Percentiles rank a stretch among this genome's conserved stretches.
phyloP scores from a whole-genome alignment of 306 rosid species.

The Nissolia schottii region DNA sequence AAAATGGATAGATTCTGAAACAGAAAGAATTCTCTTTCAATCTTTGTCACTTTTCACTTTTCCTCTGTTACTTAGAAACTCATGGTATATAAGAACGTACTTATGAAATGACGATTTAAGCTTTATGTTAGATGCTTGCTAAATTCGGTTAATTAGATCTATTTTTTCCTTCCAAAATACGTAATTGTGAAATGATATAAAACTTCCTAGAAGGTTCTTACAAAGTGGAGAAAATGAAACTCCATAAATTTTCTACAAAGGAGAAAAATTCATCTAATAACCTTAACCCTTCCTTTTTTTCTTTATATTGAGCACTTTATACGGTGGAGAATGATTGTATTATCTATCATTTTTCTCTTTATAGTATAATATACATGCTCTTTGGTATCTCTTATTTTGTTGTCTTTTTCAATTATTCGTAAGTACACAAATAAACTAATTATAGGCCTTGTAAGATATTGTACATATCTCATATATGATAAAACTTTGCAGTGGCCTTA shows the following conservation, averaged over 20 bases:
- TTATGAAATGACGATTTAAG: not conserved
- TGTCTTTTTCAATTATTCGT: not conserved
- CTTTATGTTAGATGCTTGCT: not conserved
- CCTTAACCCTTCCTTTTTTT: not conserved
- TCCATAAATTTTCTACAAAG: not conserved
- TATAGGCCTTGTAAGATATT: no score
- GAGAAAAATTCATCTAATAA: not conserved
- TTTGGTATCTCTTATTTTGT: not conserved
- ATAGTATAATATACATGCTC: not conserved
- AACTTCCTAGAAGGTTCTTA: not conserved
- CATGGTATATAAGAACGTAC: not conserved
- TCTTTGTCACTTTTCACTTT: not conserved
- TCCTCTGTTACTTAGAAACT: not conserved
- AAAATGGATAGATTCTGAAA: not conserved
- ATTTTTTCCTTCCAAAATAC: not conserved
- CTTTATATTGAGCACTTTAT: not conserved
- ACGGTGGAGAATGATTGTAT: not conserved
- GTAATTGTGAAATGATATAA: not conserved
- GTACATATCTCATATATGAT: no score
- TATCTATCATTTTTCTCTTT: not conserved
- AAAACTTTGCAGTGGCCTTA: no score
- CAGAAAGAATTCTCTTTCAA: not conserved
- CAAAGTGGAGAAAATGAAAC: not conserved
- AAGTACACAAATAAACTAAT: no score
- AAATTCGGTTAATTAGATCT: not conserved